A percentile compares a stretch with the other conserved stretches of the same genome.
phyloP scores from a whole-genome alignment of 306 rosid genomes.

The Castanopsis chinensis region DNA sequence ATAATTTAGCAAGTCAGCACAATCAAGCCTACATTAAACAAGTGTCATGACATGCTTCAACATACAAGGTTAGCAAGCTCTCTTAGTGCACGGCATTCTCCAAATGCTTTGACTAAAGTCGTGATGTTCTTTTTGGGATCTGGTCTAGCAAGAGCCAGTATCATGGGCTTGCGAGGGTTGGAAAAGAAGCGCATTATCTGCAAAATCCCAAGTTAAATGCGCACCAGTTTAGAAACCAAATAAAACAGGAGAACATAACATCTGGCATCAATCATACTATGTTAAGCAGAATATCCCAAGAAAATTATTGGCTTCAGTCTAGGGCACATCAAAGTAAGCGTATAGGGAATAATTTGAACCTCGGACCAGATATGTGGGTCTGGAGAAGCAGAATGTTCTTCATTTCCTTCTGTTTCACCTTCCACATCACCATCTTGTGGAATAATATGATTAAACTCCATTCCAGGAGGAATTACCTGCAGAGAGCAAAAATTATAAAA shows the following conservation, averaged over 20 bases:
- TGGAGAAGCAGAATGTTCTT: conserved; percentile 83
- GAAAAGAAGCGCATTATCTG: conserved; percentile 98
- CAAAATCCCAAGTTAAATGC: conserved; percentile 23
- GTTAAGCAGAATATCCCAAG: conserved; percentile 18
- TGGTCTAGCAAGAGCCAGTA: conserved; percentile 98
- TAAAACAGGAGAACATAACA: conserved; percentile 18
- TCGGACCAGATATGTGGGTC: conserved; percentile 96
- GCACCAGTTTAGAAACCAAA: conserved; percentile 23
- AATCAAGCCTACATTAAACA: conserved; percentile 30
- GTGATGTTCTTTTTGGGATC: conserved; percentile 99
- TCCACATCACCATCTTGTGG: conserved; percentile 91
- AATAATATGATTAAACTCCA: conserved; percentile 96
- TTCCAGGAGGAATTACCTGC: conserved; percentile 96
- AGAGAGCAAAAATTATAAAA: conserved; percentile 18
- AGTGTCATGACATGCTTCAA: conserved; percentile 16
- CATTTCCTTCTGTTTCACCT: conserved; percentile 74
- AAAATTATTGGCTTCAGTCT: conserved; percentile 18
- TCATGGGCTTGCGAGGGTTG: conserved; percentile 96
- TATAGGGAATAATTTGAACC: conserved; percentile 49
- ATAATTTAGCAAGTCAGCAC: conserved; percentile 3
- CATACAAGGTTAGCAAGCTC: conserved; percentile 98
- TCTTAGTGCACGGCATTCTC: conserved; percentile 93
- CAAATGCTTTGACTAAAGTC: conserved; percentile 96
- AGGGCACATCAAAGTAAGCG: conserved; percentile 25
- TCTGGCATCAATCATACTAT: conserved; percentile 12